Evolutionary conservation across 75 land plant species (phyloP), one percentile per base, ranked within the genome.

Genomic region (Pseudotsuga menziesii): DNA sequence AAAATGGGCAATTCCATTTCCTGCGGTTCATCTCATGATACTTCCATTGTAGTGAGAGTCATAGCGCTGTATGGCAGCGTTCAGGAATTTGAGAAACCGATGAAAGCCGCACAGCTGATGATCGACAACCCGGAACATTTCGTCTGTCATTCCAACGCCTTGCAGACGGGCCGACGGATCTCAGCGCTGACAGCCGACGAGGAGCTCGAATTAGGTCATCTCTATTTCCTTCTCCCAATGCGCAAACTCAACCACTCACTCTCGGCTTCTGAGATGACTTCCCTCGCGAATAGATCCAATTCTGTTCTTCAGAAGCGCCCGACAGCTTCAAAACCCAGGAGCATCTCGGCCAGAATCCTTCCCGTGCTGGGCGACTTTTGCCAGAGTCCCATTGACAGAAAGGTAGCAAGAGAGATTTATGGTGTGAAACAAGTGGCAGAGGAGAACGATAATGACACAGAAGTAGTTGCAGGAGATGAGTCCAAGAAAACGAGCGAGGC

Each of bases 161-260:
- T 73, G 12, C 9, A 32, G 19, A 9, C 52, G 19, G 52, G 52
- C 4, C 12, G 56, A 0, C 52, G 75, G 11, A 64, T 78, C 39
- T n/a, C 25, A 8, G 32, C 73, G 44, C 36, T 78, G 0, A 23
- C 75, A 23, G 77, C 78, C 54, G 58, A 73, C 20, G 19, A 22
- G 5, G 75, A 78, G 23, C 77, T 78, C 6, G 58, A 78, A 56
- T 17, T 36, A 14, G 58, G 58, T 1, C 36, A 75, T 7, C 4
- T 72, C n/a, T 78, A 78, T 75, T 35, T 52, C 57, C 8, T 78
- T 20, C 77, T 78, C 26, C 80, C 80, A 39, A 35, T 19, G 44
- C 12, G 9, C 4, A 72, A 57, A 58, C 32, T 78, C 57, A 19
- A n/a, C 44, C 29, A 11, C 4, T 3, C 19, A 5, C 25, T 78